These are phyloP conservation scores for Hordeum pubiflorum DNA, from an alignment of 202 grass and related monocot species.

Conservation along the genomic window DNA sequence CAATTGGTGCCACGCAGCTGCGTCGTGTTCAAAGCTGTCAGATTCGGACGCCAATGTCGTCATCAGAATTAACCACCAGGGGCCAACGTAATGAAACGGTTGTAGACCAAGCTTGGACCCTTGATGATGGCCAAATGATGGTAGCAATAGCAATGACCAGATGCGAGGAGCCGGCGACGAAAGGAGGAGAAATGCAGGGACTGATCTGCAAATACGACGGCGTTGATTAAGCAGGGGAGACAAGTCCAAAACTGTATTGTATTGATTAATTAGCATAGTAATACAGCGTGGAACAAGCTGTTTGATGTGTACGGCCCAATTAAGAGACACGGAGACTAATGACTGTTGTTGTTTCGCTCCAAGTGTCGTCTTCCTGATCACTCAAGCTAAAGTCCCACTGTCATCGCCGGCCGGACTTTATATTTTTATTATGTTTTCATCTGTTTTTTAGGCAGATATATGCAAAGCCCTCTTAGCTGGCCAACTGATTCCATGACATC, in stretches of 20 bases:
- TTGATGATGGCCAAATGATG: background rate
- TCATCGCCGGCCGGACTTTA: background rate
- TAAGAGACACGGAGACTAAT: background rate
- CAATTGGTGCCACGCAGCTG: too few relatives aligned
- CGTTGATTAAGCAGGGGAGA: background rate
- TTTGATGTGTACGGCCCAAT: background rate
- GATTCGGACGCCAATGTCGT: background rate
- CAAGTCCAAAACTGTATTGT: background rate
- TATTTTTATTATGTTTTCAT: background rate
- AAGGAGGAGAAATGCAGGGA: background rate
- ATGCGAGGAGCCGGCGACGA: background rate
- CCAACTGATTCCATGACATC: too few relatives aligned
- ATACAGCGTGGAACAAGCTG: constrained; percentile 25
- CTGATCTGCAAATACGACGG: background rate
- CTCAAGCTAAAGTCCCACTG: background rate
- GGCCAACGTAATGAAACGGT: background rate
- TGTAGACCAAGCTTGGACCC: background rate
- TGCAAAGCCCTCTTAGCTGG: background rate
- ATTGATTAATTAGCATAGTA: background rate
- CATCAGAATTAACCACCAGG: background rate
- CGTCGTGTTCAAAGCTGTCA: too few relatives aligned
- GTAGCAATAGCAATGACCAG: background rate
- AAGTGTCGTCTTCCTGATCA: constrained; percentile 19
- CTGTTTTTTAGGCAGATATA: background rate
- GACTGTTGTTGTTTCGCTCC: constrained; percentile 17